phyloP scores from a whole-genome alignment of 352 stramenopile genomes.

The Phytopythium litorale region DNA sequence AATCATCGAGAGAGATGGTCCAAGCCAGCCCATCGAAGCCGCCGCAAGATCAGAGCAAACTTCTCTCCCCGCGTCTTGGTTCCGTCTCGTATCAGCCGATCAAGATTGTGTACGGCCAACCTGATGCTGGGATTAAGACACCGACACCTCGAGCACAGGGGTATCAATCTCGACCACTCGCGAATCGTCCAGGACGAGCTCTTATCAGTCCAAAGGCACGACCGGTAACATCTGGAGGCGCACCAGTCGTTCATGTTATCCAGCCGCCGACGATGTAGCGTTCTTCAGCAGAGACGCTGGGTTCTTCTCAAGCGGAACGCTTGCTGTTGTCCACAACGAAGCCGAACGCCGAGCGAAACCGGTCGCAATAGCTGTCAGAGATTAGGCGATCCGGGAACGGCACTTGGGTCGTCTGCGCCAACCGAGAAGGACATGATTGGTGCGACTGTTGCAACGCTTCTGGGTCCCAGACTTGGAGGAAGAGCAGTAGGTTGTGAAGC shows the following conservation, averaged over 20 bases:
- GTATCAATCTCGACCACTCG: not conserved
- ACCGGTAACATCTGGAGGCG: conserved; percentile 38
- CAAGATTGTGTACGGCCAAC: conserved; percentile 3
- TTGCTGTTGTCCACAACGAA: conserved; percentile 16
- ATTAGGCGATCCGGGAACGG: conserved; percentile 37
- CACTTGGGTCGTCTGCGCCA: conserved; percentile 21
- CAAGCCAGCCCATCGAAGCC: not conserved
- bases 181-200: not conserved
- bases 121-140: conserved; percentile 10
- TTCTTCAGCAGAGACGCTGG: not conserved
- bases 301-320: not conserved
- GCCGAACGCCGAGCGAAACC: conserved; percentile 33
- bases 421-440: conserved; percentile 16
- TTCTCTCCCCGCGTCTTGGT: not conserved
- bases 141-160: conserved; percentile 1
- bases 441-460: conserved; percentile 18
- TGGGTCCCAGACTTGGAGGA: conserved; percentile 53
- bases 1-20: conserved; percentile 36
- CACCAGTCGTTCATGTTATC: conserved; percentile 41
- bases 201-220: conserved; percentile 6
- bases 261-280: conserved; percentile 17
- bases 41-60: not conserved
- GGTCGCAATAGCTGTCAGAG: conserved; percentile 10
- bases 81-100: not conserved
- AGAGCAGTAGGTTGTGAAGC: conserved; percentile 46